These are phyloP conservation scores for Raddia distichophylla DNA, from an alignment of 176 grass and related monocot species.

Conservation along the genomic window DNA sequence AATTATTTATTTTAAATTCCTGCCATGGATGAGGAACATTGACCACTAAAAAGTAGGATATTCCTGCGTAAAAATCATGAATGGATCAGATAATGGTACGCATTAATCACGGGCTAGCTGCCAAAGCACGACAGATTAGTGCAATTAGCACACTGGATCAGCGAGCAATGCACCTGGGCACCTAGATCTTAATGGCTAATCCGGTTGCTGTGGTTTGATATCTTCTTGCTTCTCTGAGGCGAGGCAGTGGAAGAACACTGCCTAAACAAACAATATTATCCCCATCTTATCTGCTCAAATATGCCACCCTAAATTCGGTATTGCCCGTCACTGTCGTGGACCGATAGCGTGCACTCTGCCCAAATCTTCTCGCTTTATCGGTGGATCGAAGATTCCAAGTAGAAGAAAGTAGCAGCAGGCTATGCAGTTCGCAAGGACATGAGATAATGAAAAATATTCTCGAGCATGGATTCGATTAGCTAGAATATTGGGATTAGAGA, in stretches of 20 bases:
- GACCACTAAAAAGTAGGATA: not conserved
- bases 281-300: slow-evolving; percentile 50
- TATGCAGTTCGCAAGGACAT: slow-evolving; percentile 35
- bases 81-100: slow-evolving; percentile 27
- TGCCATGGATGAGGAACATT: not conserved
- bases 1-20: not conserved
- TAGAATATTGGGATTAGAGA: slow-evolving; percentile 37
- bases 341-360: slow-evolving; percentile 43
- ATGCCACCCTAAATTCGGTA: slow-evolving; percentile 45
- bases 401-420: slow-evolving; percentile 33
- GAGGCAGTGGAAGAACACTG: slow-evolving; percentile 34
- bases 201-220: slow-evolving; percentile 21
- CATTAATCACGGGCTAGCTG: slow-evolving; percentile 12
- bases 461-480: slow-evolving; percentile 39
- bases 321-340: slow-evolving; percentile 44
- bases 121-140: slow-evolving; percentile 7
- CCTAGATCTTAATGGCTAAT: slow-evolving; percentile 35
- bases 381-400: slow-evolving; percentile 55
- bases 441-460: slow-evolving; percentile 49
- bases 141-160: slow-evolving; percentile 11
- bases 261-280: slow-evolving; percentile 58
- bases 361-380: slow-evolving; percentile 53
- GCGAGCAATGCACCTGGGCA: not conserved
- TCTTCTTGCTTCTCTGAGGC: slow-evolving; percentile 25
- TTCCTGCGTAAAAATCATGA: not conserved